Conservation (phyloP, 305 asterid species). For the Fraxinus floribunda region DNA sequence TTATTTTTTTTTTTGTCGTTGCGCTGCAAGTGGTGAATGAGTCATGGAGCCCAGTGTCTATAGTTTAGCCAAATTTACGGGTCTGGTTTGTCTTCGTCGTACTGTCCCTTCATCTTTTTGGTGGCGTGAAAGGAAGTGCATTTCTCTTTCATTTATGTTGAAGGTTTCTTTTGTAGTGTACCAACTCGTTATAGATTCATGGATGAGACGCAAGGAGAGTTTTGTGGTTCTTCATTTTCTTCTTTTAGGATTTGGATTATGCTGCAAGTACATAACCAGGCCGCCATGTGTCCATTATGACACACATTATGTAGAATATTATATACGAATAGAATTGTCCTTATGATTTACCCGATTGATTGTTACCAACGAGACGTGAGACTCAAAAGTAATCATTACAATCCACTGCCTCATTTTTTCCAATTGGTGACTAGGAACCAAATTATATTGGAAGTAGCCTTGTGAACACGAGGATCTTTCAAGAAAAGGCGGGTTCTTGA, state of each 20-base stretch:
- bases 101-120: neutral
- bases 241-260: neutral
- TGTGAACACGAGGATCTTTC: neutral
- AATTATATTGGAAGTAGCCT: neutral
- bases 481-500: neutral
- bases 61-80: conserved; percentile 4
- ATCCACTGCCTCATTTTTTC: neutral
- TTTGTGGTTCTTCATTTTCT: neutral
- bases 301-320: too few species aligned
- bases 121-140: neutral
- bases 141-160: neutral
- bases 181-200: neutral
- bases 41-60: neutral
- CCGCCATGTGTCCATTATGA: too few species aligned
- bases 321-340: too few species aligned
- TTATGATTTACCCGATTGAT: neutral
- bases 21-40: conserved; percentile 2
- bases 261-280: too few species aligned
- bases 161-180: neutral
- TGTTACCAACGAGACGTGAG: neutral
- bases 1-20: neutral
- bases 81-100: neutral
- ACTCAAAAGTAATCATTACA: neutral
- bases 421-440: neutral
- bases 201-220: neutral